Percentiles rank a stretch among this genome's conserved stretches.
Evolutionary conservation across 768 basidiomycete genomes (phyloP).

Genomic region (Mycena filopes): DNA sequence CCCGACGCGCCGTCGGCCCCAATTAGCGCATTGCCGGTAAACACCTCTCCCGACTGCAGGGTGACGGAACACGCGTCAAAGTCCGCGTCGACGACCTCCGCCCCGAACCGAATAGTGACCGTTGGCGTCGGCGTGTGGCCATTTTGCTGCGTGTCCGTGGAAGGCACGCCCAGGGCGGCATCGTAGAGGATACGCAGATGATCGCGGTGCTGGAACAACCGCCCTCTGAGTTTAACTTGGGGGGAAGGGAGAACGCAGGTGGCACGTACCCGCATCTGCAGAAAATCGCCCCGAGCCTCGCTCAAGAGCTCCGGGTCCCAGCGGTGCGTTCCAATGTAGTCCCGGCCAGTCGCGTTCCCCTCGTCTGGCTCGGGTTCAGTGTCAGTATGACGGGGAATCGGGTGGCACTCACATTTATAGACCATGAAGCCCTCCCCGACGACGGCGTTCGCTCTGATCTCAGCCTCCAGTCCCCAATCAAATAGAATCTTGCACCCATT

Average conservation of each 20-base stretch:
- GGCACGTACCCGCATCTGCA: constrained; percentile 24
- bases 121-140: no score
- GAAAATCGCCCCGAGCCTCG: constrained; percentile 26
- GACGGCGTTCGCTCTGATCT: constrained; percentile 13
- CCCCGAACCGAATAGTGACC: no score
- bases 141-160: not conserved
- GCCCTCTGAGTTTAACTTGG: not conserved
- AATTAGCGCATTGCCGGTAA: constrained; percentile 15
- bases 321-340: constrained; percentile 20
- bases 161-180: constrained; percentile 9
- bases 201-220: constrained; percentile 21
- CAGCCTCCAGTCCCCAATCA: constrained; percentile 30
- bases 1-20: constrained; percentile 24
- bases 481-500: constrained; percentile 32
- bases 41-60: constrained; percentile 9
- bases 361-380: not conserved
- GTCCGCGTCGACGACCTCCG: constrained; percentile 6
- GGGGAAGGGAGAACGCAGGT: no score
- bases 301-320: constrained; percentile 25
- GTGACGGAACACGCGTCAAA: constrained; percentile 14
- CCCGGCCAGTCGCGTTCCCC: constrained; percentile 3
- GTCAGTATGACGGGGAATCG: no score
- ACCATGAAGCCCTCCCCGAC: constrained; percentile 21
- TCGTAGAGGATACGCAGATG: constrained; percentile 19
- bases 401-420: constrained; percentile 21